phyloP scores from a whole-genome alignment of 2,329 filamentous ascomycete species.

The Paecilomyces formosus region DNA sequence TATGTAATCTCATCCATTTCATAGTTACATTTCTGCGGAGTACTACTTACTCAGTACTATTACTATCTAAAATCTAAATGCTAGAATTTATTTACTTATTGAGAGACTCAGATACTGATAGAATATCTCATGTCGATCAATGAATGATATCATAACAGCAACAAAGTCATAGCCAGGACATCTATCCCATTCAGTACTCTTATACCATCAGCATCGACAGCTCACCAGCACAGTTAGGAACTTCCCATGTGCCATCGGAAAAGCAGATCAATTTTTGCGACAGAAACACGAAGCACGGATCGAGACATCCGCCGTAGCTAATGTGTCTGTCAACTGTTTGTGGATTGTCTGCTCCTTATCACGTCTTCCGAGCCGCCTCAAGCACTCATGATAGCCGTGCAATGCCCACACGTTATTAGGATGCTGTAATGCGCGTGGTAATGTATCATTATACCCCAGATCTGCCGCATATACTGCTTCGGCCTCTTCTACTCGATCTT shows the following conservation, averaged over 20 bases:
- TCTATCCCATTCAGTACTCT: no score
- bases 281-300: conserved; percentile 51
- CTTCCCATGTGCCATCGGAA: background rate
- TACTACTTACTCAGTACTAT: no score
- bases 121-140: no score
- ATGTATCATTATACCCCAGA: conserved; percentile 45
- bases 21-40: no score
- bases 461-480: conserved; percentile 50
- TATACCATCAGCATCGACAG: background rate
- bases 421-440: conserved; percentile 42
- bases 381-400: conserved; percentile 63
- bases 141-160: no score
- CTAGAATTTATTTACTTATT: no score
- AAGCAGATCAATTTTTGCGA: background rate
- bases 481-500: conserved; percentile 52
- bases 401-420: conserved; percentile 67
- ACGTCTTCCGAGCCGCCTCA: conserved; percentile 44
- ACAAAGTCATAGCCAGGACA: no score
- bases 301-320: conserved; percentile 49
- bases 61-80: no score
- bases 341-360: conserved; percentile 22
- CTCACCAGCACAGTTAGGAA: background rate
- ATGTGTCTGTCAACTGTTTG: conserved; percentile 41
- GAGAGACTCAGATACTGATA: no score
- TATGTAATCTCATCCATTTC: no score